Evolutionary conservation across 2,329 filamentous ascomycete species (phyloP), one percentile per base, ranked within the genome.

Genomic region (Macrophomina tecta): DNA sequence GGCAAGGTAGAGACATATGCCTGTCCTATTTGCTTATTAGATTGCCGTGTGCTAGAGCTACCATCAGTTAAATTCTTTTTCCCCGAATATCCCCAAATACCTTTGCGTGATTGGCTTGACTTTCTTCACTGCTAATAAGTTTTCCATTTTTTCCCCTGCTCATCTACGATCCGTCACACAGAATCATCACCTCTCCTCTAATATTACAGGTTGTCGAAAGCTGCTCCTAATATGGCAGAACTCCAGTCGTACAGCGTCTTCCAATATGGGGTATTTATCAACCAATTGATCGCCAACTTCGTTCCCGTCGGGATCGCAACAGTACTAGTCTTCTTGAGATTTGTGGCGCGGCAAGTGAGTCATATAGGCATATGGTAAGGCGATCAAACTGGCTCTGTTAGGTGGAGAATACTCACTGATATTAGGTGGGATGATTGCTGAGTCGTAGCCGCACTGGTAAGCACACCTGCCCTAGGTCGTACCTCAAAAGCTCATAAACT

Each of bases 241-340:
- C 53, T 58, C 7, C 7, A 38, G 38, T 9, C n/a, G 16, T 58
- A 48, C 28, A 48, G 48, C 34, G 40, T 62, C 40, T 62, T 62
- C 42, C 38, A 48, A 11, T 34, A 48, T 32, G 7, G 30, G 4
- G n/a, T 48, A n/a, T 40, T 62, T 12, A 40, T n/a, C 40, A 18
- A 34, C 34, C 63, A 65, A 49, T 30, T 65, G 49, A 34, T 56
- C 32, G 63, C 63, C 5, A 56, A 45, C 34, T 42, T 48, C 28
- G 23, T 55, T 1, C 28, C 56, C 12, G 40, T 49, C 3, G 16
- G 23, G 7, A n/a, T 65, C 16, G 63, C 63, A 12, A 65, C 63
- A 1, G 36, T 34, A 4, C 5, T 56, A 11, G 51, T 56, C 4
- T 23, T 48, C 12, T 34, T 65, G 18, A 51, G 63, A 9, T 65